Percentiles rank a stretch among this genome's conserved stretches.
These are phyloP conservation scores for Cryptosporidium muris DNA, from an alignment of 169 alveolate species.

Conservation along the genomic window DNA sequence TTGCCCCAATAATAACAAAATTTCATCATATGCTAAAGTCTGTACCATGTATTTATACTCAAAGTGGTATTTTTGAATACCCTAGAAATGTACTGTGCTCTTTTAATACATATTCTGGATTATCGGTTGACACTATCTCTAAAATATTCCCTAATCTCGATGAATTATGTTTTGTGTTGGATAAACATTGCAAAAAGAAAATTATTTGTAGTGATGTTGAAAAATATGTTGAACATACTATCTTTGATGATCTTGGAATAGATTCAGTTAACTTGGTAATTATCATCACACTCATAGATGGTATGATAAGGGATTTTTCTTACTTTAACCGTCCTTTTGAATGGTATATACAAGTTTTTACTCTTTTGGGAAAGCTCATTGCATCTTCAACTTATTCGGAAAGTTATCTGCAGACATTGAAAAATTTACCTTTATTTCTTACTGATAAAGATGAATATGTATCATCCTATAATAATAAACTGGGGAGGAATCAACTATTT, in stretches of 20 bases:
- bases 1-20: constrained; percentile 4
- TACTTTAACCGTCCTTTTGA: constrained; percentile 37
- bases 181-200: constrained; percentile 10
- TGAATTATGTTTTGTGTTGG: constrained; percentile 42
- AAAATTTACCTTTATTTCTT: constrained; percentile 13
- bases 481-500: constrained; percentile 23
- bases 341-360: constrained; percentile 36
- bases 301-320: constrained; percentile 39
- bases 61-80: neutral
- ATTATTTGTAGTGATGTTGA: neutral
- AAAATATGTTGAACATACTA: neutral
- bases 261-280: constrained; percentile 13
- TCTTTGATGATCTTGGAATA: constrained; percentile 32
- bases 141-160: constrained; percentile 18
- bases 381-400: neutral
- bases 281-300: constrained; percentile 16
- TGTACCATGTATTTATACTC: constrained; percentile 24
- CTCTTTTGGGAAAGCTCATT: constrained; percentile 6
- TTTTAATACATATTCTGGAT: neutral
- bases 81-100: constrained; percentile 27
- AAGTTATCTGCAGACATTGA: neutral
- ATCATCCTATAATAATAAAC: neutral
- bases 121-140: neutral
- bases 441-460: constrained; percentile 42
- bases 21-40: neutral